Conservation (phyloP, 257 asterid species). For the Nicotiana obtusifolia region DNA sequence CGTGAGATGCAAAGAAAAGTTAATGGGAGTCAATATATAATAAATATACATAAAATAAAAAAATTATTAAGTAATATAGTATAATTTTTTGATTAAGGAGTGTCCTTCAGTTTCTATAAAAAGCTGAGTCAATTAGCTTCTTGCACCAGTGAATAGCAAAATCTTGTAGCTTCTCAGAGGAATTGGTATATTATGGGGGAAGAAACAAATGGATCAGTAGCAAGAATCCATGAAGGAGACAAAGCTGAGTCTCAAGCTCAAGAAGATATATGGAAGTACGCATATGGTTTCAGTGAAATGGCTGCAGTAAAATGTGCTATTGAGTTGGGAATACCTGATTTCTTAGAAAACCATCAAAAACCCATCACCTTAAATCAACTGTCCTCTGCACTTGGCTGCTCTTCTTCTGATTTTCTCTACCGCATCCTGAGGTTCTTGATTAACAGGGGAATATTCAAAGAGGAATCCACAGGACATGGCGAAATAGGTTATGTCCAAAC, state of each 20-base stretch:
- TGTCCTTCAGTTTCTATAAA: too few relatives aligned
- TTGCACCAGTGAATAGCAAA: neutral
- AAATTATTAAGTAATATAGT: too few relatives aligned
- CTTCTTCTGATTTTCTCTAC: slow-evolving; percentile 30
- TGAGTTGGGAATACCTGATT: slow-evolving; percentile 60
- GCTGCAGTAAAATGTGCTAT: slow-evolving; percentile 64
- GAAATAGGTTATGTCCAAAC: slow-evolving; percentile 42
- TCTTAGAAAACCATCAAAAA: slow-evolving; percentile 39
- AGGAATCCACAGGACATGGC: neutral
- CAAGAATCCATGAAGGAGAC: neutral
- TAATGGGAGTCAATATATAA: too few relatives aligned
- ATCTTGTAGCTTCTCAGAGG: neutral
- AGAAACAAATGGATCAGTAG: neutral
- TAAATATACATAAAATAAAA: too few relatives aligned
- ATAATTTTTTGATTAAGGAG: too few relatives aligned
- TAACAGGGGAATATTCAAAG: slow-evolving; percentile 43
- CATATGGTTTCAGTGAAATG: slow-evolving; percentile 48
- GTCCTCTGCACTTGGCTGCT: slow-evolving; percentile 42
- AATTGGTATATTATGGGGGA: neutral
- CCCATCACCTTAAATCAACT: slow-evolving; percentile 38
- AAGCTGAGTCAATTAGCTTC: neutral
- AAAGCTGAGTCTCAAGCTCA: neutral
- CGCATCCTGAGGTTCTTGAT: slow-evolving; percentile 61
- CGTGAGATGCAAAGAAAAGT: too few relatives aligned
- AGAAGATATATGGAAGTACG: slow-evolving; percentile 46